A percentile compares a stretch with the other conserved stretches of the same genome.
phyloP scores from a whole-genome alignment of 2,329 filamentous ascomycete species.

The Westerdykella sp. region DNA sequence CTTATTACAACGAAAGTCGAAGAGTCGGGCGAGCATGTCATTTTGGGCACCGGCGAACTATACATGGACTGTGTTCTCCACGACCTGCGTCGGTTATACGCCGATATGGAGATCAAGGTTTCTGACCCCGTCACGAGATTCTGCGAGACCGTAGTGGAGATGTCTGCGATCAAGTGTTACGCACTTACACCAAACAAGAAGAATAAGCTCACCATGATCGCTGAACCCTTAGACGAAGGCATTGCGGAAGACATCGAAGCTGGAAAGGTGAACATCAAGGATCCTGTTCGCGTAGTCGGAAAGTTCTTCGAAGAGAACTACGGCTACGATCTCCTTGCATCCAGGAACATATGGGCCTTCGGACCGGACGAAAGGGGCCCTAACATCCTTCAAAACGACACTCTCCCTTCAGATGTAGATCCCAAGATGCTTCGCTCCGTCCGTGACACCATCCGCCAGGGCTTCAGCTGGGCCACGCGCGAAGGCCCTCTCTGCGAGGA shows the following conservation, averaged over 20 bases:
- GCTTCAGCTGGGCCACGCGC: conserved; percentile 91
- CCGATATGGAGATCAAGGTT: conserved; percentile 98
- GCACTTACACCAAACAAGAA: conserved; percentile 98
- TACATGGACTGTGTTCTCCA: conserved; percentile 99
- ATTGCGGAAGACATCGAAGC: conserved; percentile 93
- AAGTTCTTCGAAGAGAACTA: conserved; percentile 98
- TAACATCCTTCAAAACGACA: conserved; percentile 96
- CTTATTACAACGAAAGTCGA: conserved; percentile 95
- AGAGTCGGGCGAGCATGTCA: conserved; percentile 92
- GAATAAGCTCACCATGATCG: conserved; percentile 98
- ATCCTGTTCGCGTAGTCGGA: conserved; percentile 85
- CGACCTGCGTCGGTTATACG: conserved; percentile 86
- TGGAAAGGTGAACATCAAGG: conserved; percentile 83
- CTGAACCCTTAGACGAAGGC: conserved; percentile 89
- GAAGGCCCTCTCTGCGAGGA: conserved; percentile 98
- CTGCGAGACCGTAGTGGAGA: conserved; percentile 96
- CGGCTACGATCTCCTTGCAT: conserved; percentile 91
- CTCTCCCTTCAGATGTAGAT: conserved; percentile 87
- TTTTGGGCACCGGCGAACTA: conserved; percentile 93
- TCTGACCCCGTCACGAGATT: conserved; percentile 96
- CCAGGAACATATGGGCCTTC: conserved; percentile 96
- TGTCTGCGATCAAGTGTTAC: conserved; percentile 96
- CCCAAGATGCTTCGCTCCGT: conserved; percentile 83
- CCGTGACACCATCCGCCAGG: conserved; percentile 87
- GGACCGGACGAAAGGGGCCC: conserved; percentile 91